Base-by-base conservation (phyloP, 2,329 filamentous ascomycete species). In the Rugonectria rugulosa region DNA sequence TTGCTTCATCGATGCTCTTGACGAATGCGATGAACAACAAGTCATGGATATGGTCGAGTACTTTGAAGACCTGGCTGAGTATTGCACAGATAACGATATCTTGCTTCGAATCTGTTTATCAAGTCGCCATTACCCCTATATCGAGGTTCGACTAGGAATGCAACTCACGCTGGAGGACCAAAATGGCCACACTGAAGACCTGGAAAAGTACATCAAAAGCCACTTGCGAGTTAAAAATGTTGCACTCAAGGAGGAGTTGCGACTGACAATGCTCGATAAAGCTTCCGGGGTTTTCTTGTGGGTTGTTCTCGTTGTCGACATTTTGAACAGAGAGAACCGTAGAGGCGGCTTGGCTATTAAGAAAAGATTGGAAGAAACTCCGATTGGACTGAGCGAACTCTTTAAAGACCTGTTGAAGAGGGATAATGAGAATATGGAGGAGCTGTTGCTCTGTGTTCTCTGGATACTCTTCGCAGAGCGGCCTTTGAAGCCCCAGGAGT, bases 391-490 rank as follows among this genome's bases (percentile, higher is more conserved):
- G 1, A 65, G 74, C 45, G 68, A 79, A 0, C 63, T 87, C 0
- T 86, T 87, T 60, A 72, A 71, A 14, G 67, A 80, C 34, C 81
- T 86, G 2, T 51, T 86, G 5, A 73, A 57, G 3, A 73, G 80
- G 24, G 81, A 87, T 57, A 29, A 59, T 2, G 52, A 73, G 0
- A 72, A 81, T 23, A 68, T 69, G 41, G 69, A 78, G 5, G 62
- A 72, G 1, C 59, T 85, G 2, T 53, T 75, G 0, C 61, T 81
- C 3, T 82, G 77, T 41, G 60, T 86, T 1, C 76, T 80, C 44
- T 85, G 78, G 78, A 70, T 87, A 3, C 72, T 86, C 1, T 85
- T 75, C 37, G 73, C 83, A 3, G 73, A 66, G 17, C 65, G 69
- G 2, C 78, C 81, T 0, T 57, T 85, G 7, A 68, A 37, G 0